phyloP scores from a whole-genome alignment of 441 rosid species.

The Jatropha multifida region DNA sequence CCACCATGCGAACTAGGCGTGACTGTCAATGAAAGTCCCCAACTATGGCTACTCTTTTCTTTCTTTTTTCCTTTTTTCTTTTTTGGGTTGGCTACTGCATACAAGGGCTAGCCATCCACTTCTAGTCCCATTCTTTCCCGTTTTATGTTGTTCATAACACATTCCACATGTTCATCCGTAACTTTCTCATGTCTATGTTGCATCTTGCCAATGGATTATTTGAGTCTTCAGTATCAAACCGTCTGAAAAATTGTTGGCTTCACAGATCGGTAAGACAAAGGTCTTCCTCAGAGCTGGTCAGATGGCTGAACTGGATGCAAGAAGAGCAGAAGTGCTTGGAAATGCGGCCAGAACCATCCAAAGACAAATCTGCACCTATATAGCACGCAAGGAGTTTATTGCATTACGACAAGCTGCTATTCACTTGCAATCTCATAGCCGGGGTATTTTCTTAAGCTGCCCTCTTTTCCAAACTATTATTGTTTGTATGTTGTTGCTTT shows the following conservation, averaged over 20 bases:
- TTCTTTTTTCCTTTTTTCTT: not conserved
- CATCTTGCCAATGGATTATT: slow-evolving; percentile 15
- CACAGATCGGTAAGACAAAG: slow-evolving; percentile 92
- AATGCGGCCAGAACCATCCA: slow-evolving; percentile 97
- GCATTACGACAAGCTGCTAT: slow-evolving; percentile 81
- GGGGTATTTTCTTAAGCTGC: slow-evolving; percentile 55
- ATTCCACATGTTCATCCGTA: not conserved
- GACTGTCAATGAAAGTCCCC: not conserved
- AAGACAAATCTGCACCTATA: slow-evolving; percentile 80
- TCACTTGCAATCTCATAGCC: slow-evolving; percentile 73
- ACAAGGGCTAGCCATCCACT: not conserved
- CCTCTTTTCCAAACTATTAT: not conserved
- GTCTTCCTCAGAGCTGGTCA: slow-evolving; percentile 99
- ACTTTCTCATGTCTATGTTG: slow-evolving; percentile 4
- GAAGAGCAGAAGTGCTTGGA: slow-evolving; percentile 99
- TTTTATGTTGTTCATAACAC: not conserved
- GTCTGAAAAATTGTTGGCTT: slow-evolving; percentile 30
- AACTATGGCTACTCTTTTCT: not conserved
- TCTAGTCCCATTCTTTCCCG: not conserved
- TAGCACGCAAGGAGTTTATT: slow-evolving; percentile 87
- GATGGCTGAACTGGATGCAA: slow-evolving; percentile 99
- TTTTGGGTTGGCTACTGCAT: not conserved
- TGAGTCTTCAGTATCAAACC: slow-evolving; percentile 14
- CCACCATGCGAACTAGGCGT: no score
- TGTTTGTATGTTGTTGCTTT: slow-evolving; percentile 13